Evolutionary conservation across 331 rosid species (phyloP), one percentile per base, ranked within the genome.

Genomic region (Acacia pycnantha): DNA sequence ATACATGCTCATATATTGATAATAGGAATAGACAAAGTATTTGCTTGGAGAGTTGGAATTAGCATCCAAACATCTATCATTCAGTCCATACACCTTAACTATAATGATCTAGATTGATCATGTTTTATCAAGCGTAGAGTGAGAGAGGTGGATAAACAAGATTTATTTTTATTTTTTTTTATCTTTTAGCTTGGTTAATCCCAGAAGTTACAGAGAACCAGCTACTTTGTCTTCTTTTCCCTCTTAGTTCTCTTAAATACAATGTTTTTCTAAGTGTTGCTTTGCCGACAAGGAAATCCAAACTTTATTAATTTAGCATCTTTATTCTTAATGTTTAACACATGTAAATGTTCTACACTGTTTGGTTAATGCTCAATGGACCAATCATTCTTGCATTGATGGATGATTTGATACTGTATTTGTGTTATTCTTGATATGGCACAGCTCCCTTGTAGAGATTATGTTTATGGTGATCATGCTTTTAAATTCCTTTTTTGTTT

Each of bases 381-480:
- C 44, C 76, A n/a, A n/a, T 61, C 27, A 14, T 47, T 16, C 40
- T 64, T 64, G 33, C 43, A 35, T 53, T 33, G n/a, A 62, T 62
- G 68, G 87, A 77, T 62, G 54, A 51, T 54, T 46, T 47, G 44
- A 1, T 70, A 47, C 27, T 26, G 71, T 68, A 74, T 58, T 47
- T 53, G 40, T 62, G 51, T 77, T 44, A 54, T 71, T 81, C 22
- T 73, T 14, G 16, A 72, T 71, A 44, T 35, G 67, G 19, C 24
- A 35, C 29, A 9, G 29, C 24, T 72, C 33, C 59, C 59, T 16
- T 72, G 43, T 48, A 46, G 58, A 41, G 29, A 69, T 69, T 62
- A 3, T 72, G 31, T 44, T 44, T 73, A 54, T 54, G 50, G 16
- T 24, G 54, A 27, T 47, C 16, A 1, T 64, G 69, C 18, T 1